These are phyloP conservation scores for Candida chauliodis DNA, from an alignment of 805 yeast species.

Conservation along the genomic window DNA sequence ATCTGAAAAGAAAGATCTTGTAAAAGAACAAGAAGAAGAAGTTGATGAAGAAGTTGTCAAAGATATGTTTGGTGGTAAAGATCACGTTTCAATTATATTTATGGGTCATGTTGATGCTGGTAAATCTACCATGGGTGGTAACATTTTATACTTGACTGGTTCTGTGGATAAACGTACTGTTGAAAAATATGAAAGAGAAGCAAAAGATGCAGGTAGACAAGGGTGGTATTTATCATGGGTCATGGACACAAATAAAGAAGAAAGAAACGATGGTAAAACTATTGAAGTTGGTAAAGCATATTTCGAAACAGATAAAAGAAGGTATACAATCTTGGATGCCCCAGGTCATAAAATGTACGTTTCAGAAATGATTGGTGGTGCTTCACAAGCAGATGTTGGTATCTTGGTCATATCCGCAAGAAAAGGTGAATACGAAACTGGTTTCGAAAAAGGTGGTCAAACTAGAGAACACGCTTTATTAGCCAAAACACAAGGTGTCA, in stretches of 20 bases:
- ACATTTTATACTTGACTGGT: constrained; percentile 86
- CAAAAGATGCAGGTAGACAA: constrained; percentile 98
- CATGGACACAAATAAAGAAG: constrained; percentile 99
- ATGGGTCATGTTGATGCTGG: constrained; percentile 99
- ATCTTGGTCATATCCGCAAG: constrained; percentile 95
- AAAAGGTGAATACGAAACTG: constrained; percentile 99
- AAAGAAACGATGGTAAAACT: constrained; percentile 98
- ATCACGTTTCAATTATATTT: constrained; percentile 92
- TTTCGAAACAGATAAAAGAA: constrained; percentile 95
- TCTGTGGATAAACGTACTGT: constrained; percentile 98
- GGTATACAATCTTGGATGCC: constrained; percentile 97
- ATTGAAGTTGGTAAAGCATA: constrained; percentile 98
- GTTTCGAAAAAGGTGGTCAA: constrained; percentile 98
- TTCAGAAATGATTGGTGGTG: constrained; percentile 99
- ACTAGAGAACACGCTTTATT: constrained; percentile 96
- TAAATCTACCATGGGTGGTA: constrained; percentile 99
- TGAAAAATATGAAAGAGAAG: constrained; percentile 97
- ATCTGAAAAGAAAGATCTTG: constrained; percentile 45
- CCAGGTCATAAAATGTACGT: constrained; percentile 99
- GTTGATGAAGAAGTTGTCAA: constrained; percentile 83
- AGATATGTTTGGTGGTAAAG: constrained; percentile 96
- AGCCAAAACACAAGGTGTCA: constrained; percentile 98
- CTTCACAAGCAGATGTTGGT: constrained; percentile 99
- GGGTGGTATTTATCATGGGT: constrained; percentile 99
- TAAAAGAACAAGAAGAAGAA: constrained; percentile 72